Conservation (phyloP, 768 basidiomycete species). For the Phaeotremella fagi region DNA sequence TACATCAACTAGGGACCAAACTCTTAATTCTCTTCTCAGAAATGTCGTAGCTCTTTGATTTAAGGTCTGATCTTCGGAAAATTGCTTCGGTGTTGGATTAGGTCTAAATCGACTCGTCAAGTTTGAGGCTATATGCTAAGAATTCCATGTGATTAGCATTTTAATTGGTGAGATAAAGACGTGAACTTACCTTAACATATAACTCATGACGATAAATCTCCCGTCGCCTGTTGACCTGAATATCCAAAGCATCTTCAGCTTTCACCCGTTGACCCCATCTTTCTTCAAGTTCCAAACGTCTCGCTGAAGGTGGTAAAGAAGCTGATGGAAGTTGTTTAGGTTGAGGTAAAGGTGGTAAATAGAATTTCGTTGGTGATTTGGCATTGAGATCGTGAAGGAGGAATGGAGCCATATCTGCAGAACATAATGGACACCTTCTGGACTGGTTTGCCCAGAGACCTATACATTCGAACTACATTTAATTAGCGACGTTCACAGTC, state of each 20-base stretch:
- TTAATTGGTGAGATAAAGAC: slow-evolving; percentile 7
- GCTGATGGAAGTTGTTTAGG: slow-evolving; percentile 15
- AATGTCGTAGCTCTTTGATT: slow-evolving; percentile 66
- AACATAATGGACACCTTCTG: slow-evolving; percentile 40
- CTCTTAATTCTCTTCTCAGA: slow-evolving; percentile 74
- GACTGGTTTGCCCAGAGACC: slow-evolving; percentile 64
- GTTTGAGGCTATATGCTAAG: slow-evolving; percentile 86
- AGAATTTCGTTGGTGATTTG: slow-evolving; percentile 52
- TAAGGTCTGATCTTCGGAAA: slow-evolving; percentile 68
- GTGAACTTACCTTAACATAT: slow-evolving; percentile 72
- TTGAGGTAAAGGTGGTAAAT: slow-evolving; percentile 58
- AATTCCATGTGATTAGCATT: slow-evolving; percentile 3
- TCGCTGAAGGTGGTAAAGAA: slow-evolving; percentile 21
- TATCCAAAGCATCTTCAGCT: slow-evolving; percentile 64
- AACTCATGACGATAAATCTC: slow-evolving; percentile 76
- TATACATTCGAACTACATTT: slow-evolving; percentile 67
- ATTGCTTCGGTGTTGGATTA: slow-evolving; percentile 79
- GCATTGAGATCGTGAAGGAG: slow-evolving; percentile 42
- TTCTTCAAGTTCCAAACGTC: slow-evolving; percentile 46
- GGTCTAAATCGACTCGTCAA: slow-evolving; percentile 79
- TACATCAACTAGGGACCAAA: slow-evolving; percentile 85
- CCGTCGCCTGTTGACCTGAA: slow-evolving; percentile 65
- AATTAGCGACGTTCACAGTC: not conserved
- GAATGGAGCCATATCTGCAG: slow-evolving; percentile 41
- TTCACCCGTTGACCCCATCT: slow-evolving; percentile 34